Conservation (phyloP, 2,329 filamentous ascomycete species). For the Aspergillus viridinutans region DNA sequence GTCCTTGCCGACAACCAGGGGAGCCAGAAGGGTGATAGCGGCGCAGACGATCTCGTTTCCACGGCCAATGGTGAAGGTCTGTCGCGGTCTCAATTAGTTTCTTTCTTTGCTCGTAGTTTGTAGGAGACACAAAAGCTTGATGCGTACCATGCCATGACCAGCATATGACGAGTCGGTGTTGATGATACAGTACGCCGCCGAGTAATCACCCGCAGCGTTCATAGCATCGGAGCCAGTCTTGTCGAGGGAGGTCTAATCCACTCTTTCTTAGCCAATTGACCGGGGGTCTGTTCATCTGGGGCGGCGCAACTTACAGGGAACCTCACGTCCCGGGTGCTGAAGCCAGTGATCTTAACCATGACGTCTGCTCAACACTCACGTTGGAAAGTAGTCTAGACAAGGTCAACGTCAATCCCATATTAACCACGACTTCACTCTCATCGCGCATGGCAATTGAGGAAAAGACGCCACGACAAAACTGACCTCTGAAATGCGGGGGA, state of each 20-base stretch:
- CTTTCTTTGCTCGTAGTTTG: constrained; percentile 1
- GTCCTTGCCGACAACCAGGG: constrained; percentile 69
- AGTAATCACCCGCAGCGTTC: constrained; percentile 92
- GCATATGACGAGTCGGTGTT: constrained; percentile 63
- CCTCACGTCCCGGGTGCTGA: constrained; percentile 67
- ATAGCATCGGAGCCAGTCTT: constrained; percentile 97
- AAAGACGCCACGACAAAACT: neutral
- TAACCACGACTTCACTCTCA: neutral
- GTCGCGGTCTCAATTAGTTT: neutral
- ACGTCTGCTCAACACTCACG: constrained; percentile 9
- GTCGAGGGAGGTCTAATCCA: constrained; percentile 71
- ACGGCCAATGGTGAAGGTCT: constrained; percentile 53
- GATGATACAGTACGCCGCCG: constrained; percentile 88
- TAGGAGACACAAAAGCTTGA: neutral
- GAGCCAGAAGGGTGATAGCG: constrained; percentile 73
- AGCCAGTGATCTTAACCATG: constrained; percentile 66
- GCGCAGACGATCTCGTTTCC: constrained; percentile 90
- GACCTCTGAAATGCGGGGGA: neutral
- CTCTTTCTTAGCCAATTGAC: constrained; percentile 2
- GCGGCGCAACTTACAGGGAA: constrained; percentile 53
- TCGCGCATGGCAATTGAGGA: neutral
- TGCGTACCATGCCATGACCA: constrained; percentile 41
- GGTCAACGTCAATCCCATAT: neutral
- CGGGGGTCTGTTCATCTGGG: neutral
- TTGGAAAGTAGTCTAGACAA: neutral